Percentiles rank a stretch among this genome's conserved stretches.
phyloP scores from a whole-genome alignment of 345 rosid genomes.

The Citrus cavaleriei region DNA sequence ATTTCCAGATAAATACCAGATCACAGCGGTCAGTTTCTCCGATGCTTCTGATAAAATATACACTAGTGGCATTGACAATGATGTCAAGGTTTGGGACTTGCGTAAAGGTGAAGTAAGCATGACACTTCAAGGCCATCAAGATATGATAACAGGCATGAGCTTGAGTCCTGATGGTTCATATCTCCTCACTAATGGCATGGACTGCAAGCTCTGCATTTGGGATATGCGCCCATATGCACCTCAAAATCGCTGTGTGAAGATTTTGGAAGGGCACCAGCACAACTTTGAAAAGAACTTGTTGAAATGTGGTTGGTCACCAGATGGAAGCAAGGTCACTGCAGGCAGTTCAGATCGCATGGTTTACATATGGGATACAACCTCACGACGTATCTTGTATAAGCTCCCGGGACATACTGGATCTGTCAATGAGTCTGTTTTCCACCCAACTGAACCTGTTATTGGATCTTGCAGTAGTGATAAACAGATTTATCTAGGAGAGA shows the following conservation, averaged over 20 bases:
- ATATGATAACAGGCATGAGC: slow-evolving; percentile 89
- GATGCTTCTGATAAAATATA: slow-evolving; percentile 94
- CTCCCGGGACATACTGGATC: slow-evolving; percentile 96
- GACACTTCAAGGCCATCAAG: slow-evolving; percentile 96
- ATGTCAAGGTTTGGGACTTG: slow-evolving; percentile 88
- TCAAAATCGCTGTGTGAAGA: slow-evolving; percentile 90
- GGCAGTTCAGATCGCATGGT: slow-evolving; percentile 98
- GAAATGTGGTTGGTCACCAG: slow-evolving; percentile 93
- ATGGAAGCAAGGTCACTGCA: slow-evolving; percentile 93
- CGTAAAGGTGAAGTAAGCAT: slow-evolving; percentile 85
- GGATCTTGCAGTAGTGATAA: slow-evolving; percentile 98
- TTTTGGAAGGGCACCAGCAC: slow-evolving; percentile 94
- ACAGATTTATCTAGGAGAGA: slow-evolving; percentile 89
- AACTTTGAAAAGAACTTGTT: slow-evolving; percentile 90
- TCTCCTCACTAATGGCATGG: slow-evolving; percentile 94
- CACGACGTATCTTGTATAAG: slow-evolving; percentile 79
- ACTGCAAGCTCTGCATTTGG: slow-evolving; percentile 91
- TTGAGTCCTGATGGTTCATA: slow-evolving; percentile 96
- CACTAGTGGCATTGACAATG: slow-evolving; percentile 89
- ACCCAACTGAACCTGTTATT: slow-evolving; percentile 80
- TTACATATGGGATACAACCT: slow-evolving; percentile 92
- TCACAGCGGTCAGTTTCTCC: slow-evolving; percentile 89
- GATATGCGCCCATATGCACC: slow-evolving; percentile 99
- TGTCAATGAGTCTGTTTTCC: slow-evolving; percentile 83
- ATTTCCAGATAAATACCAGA: slow-evolving; percentile 94